phyloP scores from a whole-genome alignment of 305 asterid species.

The Galium porrigens region DNA sequence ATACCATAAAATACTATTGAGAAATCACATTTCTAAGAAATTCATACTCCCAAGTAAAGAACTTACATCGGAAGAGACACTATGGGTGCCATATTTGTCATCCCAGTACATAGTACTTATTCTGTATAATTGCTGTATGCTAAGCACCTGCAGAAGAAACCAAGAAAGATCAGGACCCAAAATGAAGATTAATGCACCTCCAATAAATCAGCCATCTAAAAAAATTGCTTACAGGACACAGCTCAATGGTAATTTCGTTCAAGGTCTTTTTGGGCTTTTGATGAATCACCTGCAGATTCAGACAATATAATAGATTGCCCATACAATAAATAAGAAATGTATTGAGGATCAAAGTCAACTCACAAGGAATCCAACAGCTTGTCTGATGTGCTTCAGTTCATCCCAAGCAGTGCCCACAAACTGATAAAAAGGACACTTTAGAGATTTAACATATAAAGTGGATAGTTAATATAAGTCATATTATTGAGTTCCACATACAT shows the following conservation, averaged over 20 bases:
- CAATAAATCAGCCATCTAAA: neutral
- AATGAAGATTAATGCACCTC: slow-evolving; percentile 5
- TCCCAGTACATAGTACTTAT: slow-evolving; percentile 99
- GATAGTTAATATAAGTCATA: slow-evolving; percentile 4
- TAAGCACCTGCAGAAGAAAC: slow-evolving; percentile 51
- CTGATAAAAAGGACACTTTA: slow-evolving; percentile 31
- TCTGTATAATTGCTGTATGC: slow-evolving; percentile 92
- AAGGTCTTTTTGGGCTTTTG: slow-evolving; percentile 95
- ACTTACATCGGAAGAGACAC: slow-evolving; percentile 87
- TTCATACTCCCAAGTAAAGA: slow-evolving; percentile 6
- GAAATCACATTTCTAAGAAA: neutral
- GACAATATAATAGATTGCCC: slow-evolving; percentile 8
- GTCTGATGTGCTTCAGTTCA: slow-evolving; percentile 94
- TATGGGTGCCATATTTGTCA: slow-evolving; percentile 96
- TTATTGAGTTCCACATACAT: slow-evolving; percentile 33
- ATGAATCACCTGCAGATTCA: slow-evolving; percentile 69
- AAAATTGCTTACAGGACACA: slow-evolving; percentile 67
- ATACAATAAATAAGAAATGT: neutral
- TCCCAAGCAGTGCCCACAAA: slow-evolving; percentile 95
- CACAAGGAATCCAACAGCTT: slow-evolving; percentile 95
- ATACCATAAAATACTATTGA: neutral
- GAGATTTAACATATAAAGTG: slow-evolving; percentile 16
- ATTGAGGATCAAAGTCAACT: slow-evolving; percentile 17
- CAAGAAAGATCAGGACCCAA: slow-evolving; percentile 3
- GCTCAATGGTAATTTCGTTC: slow-evolving; percentile 75